Percentiles rank a stretch among this genome's conserved stretches.
These are phyloP conservation scores for Mycothermus thermophilus DNA, from an alignment of 495 filamentous ascomycete species.

Conservation along the genomic window DNA sequence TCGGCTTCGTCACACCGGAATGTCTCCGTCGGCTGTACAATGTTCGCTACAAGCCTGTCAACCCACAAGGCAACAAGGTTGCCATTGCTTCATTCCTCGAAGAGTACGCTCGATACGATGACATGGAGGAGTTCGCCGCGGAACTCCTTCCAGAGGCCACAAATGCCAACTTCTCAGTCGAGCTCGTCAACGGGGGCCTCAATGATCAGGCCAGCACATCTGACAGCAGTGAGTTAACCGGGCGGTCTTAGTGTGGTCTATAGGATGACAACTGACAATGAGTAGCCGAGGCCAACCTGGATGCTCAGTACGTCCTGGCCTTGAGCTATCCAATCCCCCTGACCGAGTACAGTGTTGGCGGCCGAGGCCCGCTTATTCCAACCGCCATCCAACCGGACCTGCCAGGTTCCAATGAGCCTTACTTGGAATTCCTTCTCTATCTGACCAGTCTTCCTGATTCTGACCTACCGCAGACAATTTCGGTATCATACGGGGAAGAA, in stretches of 20 bases:
- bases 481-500: conserved; percentile 64
- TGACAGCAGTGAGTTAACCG: conserved; percentile 21
- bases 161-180: conserved; percentile 50
- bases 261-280: too few species aligned
- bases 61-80: conserved; percentile 14
- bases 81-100: conserved; percentile 35
- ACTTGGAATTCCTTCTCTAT: conserved; percentile 52
- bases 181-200: conserved; percentile 44
- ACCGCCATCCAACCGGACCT: background rate
- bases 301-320: conserved; percentile 55
- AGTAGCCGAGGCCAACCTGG: conserved; percentile 56
- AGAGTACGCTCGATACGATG: conserved; percentile 47
- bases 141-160: background rate
- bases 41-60: conserved; percentile 22
- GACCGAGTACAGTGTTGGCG: conserved; percentile 30
- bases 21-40: conserved; percentile 50
- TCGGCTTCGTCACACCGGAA: conserved; percentile 36
- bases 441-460: conserved; percentile 17
- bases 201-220: conserved; percentile 24
- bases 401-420: conserved; percentile 49
- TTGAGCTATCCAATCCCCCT: conserved; percentile 25
- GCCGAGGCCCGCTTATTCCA: conserved; percentile 41
- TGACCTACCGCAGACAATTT: conserved; percentile 56
- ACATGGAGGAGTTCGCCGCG: conserved; percentile 41
- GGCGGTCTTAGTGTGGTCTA: too few species aligned